A percentile compares a stretch with the other conserved stretches of the same genome.
Conservation (phyloP, 495 filamentous ascomycete genomes). For the Penicillium dipodomyicola region DNA sequence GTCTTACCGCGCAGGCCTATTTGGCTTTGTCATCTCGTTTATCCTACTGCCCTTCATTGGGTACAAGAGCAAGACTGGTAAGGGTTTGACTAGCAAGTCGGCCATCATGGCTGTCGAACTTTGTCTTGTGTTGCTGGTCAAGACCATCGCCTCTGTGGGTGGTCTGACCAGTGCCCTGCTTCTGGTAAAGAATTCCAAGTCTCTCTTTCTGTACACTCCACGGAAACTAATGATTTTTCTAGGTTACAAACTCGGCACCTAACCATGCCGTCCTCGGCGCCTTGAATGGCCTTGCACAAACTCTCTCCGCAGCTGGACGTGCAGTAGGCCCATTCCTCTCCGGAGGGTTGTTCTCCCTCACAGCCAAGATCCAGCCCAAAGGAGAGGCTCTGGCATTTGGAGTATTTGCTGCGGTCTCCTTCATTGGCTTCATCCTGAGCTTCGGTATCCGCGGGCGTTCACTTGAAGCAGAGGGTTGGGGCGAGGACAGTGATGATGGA, state of each 20-base stretch:
- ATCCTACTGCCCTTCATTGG: conserved; percentile 86
- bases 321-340: conserved; percentile 86
- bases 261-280: conserved; percentile 84
- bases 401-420: conserved; percentile 73
- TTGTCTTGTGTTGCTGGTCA: conserved; percentile 74
- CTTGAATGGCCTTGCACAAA: conserved; percentile 91
- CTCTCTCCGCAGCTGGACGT: conserved; percentile 85
- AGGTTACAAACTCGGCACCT: conserved; percentile 92
- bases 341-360: conserved; percentile 75
- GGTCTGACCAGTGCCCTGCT: conserved; percentile 87
- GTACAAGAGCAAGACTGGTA: conserved; percentile 57
- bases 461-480: conserved; percentile 62
- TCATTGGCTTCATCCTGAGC: conserved; percentile 73
- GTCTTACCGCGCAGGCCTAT: conserved; percentile 74
- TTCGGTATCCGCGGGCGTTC: conserved; percentile 62
- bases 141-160: conserved; percentile 84
- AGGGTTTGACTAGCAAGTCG: conserved; percentile 52
- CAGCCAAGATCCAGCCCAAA: conserved; percentile 65
- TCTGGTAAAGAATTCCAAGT: conserved; percentile 59
- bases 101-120: conserved; percentile 69
- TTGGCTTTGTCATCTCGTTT: conserved; percentile 82
- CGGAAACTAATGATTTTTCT: conserved; percentile 14
- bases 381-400: conserved; percentile 86
- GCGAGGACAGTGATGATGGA: conserved; percentile 51
- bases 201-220: too few relatives aligned